phyloP scores from a whole-genome alignment of 2,329 filamentous ascomycete species.

The Clonostachys byssicola region DNA sequence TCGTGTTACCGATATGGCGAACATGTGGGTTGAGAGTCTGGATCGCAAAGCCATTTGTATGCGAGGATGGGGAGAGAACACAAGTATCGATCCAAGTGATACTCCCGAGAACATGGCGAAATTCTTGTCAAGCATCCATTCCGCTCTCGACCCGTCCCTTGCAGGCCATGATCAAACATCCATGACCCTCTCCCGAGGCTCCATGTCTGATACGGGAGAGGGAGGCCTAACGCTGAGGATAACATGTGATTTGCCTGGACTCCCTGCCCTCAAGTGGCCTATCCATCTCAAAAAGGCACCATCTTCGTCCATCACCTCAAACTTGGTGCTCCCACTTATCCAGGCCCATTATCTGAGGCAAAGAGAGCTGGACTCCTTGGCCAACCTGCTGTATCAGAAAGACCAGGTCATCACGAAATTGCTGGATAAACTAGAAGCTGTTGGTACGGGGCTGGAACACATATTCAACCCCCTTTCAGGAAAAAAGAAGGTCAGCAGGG shows the following conservation, averaged over 20 bases:
- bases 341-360: constrained; percentile 35
- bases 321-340: constrained; percentile 48
- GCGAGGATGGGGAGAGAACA: constrained; percentile 58
- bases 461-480: constrained; percentile 46
- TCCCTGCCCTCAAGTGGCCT: constrained; percentile 62
- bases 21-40: constrained; percentile 68
- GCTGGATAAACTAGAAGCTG: constrained; percentile 48
- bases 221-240: constrained; percentile 47
- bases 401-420: constrained; percentile 46
- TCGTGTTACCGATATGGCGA: constrained; percentile 66
- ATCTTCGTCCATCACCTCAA: constrained; percentile 34
- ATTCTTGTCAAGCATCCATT: constrained; percentile 59
- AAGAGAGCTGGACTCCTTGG: constrained; percentile 36
- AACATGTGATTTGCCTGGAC: constrained; percentile 58
- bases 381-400: constrained; percentile 40
- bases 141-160: constrained; percentile 42
- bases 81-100: constrained; percentile 70
- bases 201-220: constrained; percentile 23
- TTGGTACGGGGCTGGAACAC: constrained; percentile 46
- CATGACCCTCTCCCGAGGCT: constrained; percentile 33
- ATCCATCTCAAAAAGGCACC: constrained; percentile 48
- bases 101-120: constrained; percentile 63
- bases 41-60: constrained; percentile 57
- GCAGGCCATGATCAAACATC: constrained; percentile 36
- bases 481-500: constrained; percentile 39